Conservation (phyloP, 2,329 filamentous ascomycete species). For the Trichoderma hamatum region DNA sequence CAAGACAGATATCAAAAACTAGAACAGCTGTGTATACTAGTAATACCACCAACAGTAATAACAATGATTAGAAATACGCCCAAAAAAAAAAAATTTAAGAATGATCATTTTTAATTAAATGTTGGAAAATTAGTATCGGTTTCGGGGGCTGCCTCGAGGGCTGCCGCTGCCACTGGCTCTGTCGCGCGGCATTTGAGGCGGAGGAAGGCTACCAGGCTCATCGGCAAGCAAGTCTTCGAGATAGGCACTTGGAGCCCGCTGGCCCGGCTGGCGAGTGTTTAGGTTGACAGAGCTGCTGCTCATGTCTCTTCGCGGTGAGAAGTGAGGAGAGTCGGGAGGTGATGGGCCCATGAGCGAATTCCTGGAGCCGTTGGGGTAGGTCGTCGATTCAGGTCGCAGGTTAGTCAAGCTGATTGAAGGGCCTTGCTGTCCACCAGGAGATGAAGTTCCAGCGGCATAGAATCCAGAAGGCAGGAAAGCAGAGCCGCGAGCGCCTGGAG, state of each 20-base stretch:
- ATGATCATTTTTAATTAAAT: background rate
- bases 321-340: constrained; percentile 67
- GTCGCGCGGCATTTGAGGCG: constrained; percentile 43
- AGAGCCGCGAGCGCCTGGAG: constrained; percentile 68
- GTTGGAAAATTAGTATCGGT: constrained; percentile 34
- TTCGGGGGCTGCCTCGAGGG: constrained; percentile 33
- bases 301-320: constrained; percentile 53
- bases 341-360: constrained; percentile 51
- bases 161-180: constrained; percentile 28
- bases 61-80: background rate
- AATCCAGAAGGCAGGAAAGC: constrained; percentile 89
- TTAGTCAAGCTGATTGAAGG: constrained; percentile 65
- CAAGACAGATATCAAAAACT: background rate
- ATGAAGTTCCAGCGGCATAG: constrained; percentile 72
- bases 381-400: constrained; percentile 61
- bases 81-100: background rate
- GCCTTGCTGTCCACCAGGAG: constrained; percentile 50
- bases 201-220: constrained; percentile 59
- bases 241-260: constrained; percentile 83
- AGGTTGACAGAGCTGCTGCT: constrained; percentile 70
- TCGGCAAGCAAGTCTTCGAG: constrained; percentile 88
- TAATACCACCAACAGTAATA: background rate
- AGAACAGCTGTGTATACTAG: background rate
- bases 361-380: constrained; percentile 48
- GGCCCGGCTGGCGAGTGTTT: constrained; percentile 58